Percentiles rank a stretch among this genome's conserved stretches.
Conservation (phyloP, 129 eudicot genomes). For the Flaveria ramosissima region DNA sequence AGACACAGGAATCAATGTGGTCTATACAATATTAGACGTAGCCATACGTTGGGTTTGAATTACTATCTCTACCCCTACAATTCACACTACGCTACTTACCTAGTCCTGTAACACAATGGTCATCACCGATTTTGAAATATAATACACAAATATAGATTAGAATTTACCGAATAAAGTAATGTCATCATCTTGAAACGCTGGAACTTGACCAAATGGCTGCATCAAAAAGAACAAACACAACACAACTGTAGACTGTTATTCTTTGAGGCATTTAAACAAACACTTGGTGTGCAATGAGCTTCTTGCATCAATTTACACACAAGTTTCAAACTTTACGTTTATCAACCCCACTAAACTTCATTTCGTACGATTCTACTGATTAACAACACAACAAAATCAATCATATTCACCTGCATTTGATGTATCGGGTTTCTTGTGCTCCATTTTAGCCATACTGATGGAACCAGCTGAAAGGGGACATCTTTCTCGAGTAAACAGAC, state of each 20-base stretch:
- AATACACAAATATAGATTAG: background rate
- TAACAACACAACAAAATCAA: too few relatives aligned
- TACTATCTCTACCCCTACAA: too few relatives aligned
- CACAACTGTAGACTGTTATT: background rate
- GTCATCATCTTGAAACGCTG: slow-evolving; percentile 77
- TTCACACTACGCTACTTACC: too few relatives aligned
- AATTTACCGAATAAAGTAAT: slow-evolving; percentile 66
- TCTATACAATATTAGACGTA: too few relatives aligned
- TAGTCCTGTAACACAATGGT: too few relatives aligned
- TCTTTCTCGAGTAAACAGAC: background rate
- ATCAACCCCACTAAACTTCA: background rate
- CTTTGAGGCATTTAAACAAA: slow-evolving; percentile 24
- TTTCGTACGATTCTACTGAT: background rate
- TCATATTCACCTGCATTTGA: slow-evolving; percentile 11
- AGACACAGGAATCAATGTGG: too few relatives aligned
- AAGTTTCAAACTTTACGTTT: background rate
- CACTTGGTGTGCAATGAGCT: background rate
- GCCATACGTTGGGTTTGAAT: too few relatives aligned
- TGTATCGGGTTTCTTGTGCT: slow-evolving; percentile 66
- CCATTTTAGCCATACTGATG: slow-evolving; percentile 64
- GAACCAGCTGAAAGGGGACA: slow-evolving; percentile 51
- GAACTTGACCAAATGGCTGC: slow-evolving; percentile 95
- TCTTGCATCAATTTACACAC: background rate
- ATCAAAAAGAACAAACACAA: slow-evolving; percentile 9
- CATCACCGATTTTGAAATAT: too few relatives aligned